Conservation (phyloP, 129 eudicot species). For the Lonicera japonica region DNA sequence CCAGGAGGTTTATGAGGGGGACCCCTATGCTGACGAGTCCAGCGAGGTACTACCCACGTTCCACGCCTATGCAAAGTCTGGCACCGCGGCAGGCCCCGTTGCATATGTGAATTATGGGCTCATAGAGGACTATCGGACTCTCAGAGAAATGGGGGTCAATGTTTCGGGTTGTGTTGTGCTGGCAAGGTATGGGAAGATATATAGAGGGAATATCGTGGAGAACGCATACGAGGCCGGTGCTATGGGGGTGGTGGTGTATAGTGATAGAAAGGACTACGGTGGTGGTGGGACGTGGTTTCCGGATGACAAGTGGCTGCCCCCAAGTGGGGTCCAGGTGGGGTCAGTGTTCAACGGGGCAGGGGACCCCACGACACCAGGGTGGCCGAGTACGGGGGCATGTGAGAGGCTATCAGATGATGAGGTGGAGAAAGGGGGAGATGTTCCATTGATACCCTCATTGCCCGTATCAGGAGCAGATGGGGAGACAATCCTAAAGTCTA, state of each 20-base stretch:
- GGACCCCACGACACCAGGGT: conserved; percentile 86
- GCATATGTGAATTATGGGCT: conserved; percentile 81
- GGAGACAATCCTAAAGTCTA: conserved; percentile 48
- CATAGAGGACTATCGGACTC: conserved; percentile 44
- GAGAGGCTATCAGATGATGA: conserved; percentile 62
- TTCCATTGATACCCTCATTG: conserved; percentile 75
- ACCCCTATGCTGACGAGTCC: conserved; percentile 58
- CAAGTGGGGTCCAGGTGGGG: conserved; percentile 90
- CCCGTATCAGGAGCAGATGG: conserved; percentile 81
- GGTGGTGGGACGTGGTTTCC: conserved; percentile 69
- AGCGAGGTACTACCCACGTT: conserved; percentile 58
- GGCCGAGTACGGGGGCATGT: conserved; percentile 58
- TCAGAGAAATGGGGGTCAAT: conserved; percentile 36
- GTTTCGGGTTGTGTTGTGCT: conserved; percentile 43
- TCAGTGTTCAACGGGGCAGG: conserved; percentile 62
- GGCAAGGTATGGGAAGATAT: conserved; percentile 68
- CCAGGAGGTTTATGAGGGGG: conserved; percentile 50
- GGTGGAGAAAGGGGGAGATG: conserved; percentile 63
- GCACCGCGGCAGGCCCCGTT: conserved; percentile 42
- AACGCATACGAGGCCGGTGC: conserved; percentile 69
- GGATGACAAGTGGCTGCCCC: conserved; percentile 80
- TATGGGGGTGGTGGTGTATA: conserved; percentile 46
- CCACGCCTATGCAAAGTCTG: conserved; percentile 75
- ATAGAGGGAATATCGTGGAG: conserved; percentile 64
- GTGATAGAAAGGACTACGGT: conserved; percentile 76